A percentile compares a stretch with the other conserved stretches of the same genome.
phyloP scores from a whole-genome alignment of 73 alveolate species.

The Tetrahymena elliotti region DNA sequence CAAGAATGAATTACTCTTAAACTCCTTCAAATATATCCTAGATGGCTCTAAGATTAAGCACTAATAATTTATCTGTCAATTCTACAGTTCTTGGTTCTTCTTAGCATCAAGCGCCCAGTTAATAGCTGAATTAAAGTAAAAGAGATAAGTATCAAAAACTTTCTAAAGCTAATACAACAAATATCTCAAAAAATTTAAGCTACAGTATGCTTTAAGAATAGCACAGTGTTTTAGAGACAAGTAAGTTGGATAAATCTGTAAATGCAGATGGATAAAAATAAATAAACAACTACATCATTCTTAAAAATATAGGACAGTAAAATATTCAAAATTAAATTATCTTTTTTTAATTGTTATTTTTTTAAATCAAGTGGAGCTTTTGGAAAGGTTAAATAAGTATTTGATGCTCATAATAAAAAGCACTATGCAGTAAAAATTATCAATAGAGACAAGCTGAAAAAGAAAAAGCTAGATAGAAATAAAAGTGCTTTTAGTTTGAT shows the following conservation, averaged over 20 bases:
- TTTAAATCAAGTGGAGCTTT: neutral
- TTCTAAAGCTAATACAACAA: neutral
- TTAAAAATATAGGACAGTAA: neutral
- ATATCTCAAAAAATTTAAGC: neutral
- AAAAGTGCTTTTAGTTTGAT: neutral
- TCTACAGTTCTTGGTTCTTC: neutral
- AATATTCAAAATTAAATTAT: neutral
- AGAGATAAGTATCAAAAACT: neutral
- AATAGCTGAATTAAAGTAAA: neutral
- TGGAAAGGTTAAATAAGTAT: neutral
- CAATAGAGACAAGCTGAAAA: neutral
- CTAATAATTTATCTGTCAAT: neutral
- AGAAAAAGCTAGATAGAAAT: neutral
- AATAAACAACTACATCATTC: neutral
- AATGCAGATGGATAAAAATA: neutral
- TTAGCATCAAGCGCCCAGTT: neutral
- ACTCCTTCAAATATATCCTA: neutral
- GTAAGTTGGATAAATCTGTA: neutral
- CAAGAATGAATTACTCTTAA: neutral
- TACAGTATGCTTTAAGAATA: neutral
- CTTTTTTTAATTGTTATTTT: neutral
- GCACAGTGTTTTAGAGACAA: neutral
- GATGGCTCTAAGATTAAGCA: neutral
- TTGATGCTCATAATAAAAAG: neutral
- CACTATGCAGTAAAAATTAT: neutral